These are phyloP conservation scores for Coniochaeta pulveracea DNA, from an alignment of 2,329 filamentous ascomycete genomes.

Conservation along the genomic window DNA sequence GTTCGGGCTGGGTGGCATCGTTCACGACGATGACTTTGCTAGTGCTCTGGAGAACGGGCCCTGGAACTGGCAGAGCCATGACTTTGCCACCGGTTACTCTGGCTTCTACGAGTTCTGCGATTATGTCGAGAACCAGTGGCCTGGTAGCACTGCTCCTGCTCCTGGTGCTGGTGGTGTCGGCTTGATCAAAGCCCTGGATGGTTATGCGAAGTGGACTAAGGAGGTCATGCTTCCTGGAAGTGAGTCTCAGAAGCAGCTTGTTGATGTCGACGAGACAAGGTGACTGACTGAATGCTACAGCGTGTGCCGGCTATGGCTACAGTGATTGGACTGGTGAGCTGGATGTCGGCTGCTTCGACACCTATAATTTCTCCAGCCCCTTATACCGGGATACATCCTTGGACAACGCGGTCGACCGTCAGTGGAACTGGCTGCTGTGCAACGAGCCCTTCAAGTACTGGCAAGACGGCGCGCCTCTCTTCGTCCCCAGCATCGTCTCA, in stretches of 20 bases:
- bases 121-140: constrained; percentile 32
- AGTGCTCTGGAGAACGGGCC: constrained; percentile 42
- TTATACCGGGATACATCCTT: constrained; percentile 23
- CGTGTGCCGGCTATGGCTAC: constrained; percentile 16
- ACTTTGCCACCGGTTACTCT: constrained; percentile 24
- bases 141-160: constrained; percentile 28
- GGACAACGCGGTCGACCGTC: constrained; percentile 31
- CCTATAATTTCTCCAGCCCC: constrained; percentile 31
- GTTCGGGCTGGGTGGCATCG: constrained; percentile 33
- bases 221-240: constrained; percentile 28
- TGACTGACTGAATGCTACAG: background rate
- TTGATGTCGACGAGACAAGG: background rate
- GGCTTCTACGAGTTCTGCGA: constrained; percentile 39
- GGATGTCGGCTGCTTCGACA: constrained; percentile 34
- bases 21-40: constrained; percentile 32
- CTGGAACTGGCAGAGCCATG: constrained; percentile 39
- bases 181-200: constrained; percentile 35
- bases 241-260: constrained; percentile 10
- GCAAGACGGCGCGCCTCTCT: constrained; percentile 32
- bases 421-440: constrained; percentile 46
- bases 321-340: constrained; percentile 29
- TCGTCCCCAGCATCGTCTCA: constrained; percentile 27
- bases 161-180: constrained; percentile 39
- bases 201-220: constrained; percentile 37
- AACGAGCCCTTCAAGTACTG: constrained; percentile 33